Base-by-base conservation (phyloP, 148 eudicot genomes). In the Fagopyrum tataricum region DNA sequence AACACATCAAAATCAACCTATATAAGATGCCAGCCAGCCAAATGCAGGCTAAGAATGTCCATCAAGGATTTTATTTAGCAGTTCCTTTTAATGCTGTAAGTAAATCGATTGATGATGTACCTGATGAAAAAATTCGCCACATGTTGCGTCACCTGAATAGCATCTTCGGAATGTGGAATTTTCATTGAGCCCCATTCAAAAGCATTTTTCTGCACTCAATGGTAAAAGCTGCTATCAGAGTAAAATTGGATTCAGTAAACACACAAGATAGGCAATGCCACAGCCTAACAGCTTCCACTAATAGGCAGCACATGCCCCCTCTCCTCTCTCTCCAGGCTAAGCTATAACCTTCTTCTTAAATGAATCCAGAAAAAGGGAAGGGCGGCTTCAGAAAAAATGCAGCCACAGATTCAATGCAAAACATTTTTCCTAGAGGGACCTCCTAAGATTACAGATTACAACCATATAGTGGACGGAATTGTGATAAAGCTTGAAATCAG, bases 161-260 rank as follows among this genome's bases (percentile, higher is more conserved):
- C 99, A 76, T 91, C 99, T 75, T 95, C 97, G 11, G 99, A 90
- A 86, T 95, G 99, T 52, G 99, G 99, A 83, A 95, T 95, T 88
- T 75, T 78, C 23, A 87, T 66, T 55, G 80, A 83, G 73, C 96
- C 99, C 96, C 99, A 92, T 75, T 95, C 99, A 74, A 88, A 95
- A 77, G 97, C 99, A 88, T 91, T 95, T 88, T 95, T 95, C 99
- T 94, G 96, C 73, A 4, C 49, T 6, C 49, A 31, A 46, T 46
- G 49, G 49, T 3, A 46, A 10, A 46, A 31, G 37, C 37, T 31
- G 37, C 37, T 31, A 31, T 31, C 37, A 31, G 37, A 31, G 37
- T 3, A 31, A 31, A 31, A 31, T 31, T 31, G 37, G 37, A 31
- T 31, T 31, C 37, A 31, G 37, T 31, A 31, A 31, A 31, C 37